phyloP scores from a whole-genome alignment of 169 alveolate genomes.

The Plasmodium relictum region DNA sequence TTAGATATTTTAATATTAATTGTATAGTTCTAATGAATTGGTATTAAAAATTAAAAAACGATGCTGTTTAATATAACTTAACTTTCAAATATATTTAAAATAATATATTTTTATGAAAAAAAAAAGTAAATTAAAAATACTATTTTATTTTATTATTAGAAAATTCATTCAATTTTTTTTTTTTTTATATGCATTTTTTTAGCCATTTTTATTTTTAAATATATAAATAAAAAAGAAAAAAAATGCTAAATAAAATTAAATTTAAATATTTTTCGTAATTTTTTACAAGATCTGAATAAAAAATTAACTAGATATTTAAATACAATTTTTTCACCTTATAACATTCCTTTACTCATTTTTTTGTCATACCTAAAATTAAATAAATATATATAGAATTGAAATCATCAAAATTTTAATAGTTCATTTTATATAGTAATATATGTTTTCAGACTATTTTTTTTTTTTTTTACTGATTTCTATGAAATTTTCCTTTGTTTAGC shows the following conservation, averaged over 20 bases:
- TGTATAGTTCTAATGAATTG: too few relatives aligned
- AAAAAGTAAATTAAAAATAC: too few relatives aligned
- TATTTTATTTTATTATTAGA: too few relatives aligned
- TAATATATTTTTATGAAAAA: too few relatives aligned
- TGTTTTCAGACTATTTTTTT: background rate
- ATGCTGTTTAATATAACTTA: too few relatives aligned
- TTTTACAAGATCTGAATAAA: background rate
- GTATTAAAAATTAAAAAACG: too few relatives aligned
- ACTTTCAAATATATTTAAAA: too few relatives aligned
- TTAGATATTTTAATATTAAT: too few relatives aligned
- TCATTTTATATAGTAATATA: too few relatives aligned
- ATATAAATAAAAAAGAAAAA: conserved; percentile 10
- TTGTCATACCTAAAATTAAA: conserved; percentile 41
- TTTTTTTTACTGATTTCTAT: conserved; percentile 37
- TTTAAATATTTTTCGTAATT: conserved; percentile 16
- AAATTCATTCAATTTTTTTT: too few relatives aligned
- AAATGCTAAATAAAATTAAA: conserved; percentile 9
- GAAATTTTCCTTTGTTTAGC: conserved; percentile 44
- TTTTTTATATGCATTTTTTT: too few relatives aligned
- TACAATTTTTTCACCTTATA: conserved; percentile 3
- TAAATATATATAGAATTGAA: background rate
- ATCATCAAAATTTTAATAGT: too few relatives aligned
- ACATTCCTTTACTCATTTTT: conserved; percentile 69
- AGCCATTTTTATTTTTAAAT: background rate
- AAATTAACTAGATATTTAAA: conserved; percentile 5